Conservation (phyloP, 2,329 filamentous ascomycete species). For the Rutstroemia sp. region DNA sequence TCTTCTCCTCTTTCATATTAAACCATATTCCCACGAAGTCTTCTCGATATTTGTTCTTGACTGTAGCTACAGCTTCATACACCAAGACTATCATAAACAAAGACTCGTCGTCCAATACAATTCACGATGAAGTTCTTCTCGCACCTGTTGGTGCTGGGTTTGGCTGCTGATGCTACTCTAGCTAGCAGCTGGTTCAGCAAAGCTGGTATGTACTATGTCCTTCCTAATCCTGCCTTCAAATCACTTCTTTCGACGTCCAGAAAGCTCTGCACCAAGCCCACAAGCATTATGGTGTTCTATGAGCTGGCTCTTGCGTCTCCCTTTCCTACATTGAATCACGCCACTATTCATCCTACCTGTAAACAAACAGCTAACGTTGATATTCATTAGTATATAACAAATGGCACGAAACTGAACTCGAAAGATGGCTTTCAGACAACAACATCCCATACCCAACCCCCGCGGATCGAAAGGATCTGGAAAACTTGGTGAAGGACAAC, state of each 20-base stretch:
- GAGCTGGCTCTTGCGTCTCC: neutral
- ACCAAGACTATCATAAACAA: neutral
- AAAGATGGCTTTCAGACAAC: constrained; percentile 92
- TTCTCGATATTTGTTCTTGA: neutral
- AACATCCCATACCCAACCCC: constrained; percentile 84
- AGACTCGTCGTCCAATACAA: neutral
- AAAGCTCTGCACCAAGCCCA: neutral
- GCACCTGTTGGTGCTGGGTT: constrained; percentile 60
- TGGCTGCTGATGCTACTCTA: constrained; percentile 62
- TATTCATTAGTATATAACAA: constrained; percentile 76
- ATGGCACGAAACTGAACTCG: constrained; percentile 96
- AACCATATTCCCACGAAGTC: neutral
- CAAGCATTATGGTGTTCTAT: neutral
- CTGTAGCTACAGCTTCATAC: neutral
- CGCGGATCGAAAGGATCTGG: constrained; percentile 89
- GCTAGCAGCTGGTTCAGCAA: constrained; percentile 83
- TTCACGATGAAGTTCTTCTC: constrained; percentile 69
- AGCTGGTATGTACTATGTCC: constrained; percentile 55
- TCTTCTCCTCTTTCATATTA: neutral
- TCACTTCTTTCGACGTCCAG: constrained; percentile 1
- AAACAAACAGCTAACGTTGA: too few relatives aligned
- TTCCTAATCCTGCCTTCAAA: neutral
- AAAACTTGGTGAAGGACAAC: constrained; percentile 79
- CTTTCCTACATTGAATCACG: neutral
- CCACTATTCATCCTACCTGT: neutral